A percentile compares a stretch with the other conserved stretches of the same genome.
Conservation (phyloP, 345 rosid genomes). For the Garcia nutans region DNA sequence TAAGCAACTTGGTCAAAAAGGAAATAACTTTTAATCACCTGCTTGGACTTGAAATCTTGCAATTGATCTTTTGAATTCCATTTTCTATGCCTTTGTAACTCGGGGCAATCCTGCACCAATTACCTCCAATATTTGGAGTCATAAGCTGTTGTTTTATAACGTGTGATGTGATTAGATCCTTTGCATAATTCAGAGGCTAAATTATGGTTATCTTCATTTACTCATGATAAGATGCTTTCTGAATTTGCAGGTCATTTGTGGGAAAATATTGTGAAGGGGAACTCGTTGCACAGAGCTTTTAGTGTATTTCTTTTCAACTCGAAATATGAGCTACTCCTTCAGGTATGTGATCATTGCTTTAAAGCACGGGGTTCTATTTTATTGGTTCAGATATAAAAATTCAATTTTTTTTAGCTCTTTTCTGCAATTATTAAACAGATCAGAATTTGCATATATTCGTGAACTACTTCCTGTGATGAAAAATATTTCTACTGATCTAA, state of each 20-base stretch:
- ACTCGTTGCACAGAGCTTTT: slow-evolving; percentile 90
- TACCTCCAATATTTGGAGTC: background rate
- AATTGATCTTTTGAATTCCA: background rate
- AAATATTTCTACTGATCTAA: background rate
- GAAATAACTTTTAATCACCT: background rate
- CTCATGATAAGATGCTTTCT: slow-evolving; percentile 1
- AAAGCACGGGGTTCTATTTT: background rate
- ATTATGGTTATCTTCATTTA: background rate
- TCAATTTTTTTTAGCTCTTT: background rate
- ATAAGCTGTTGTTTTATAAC: background rate
- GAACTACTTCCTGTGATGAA: background rate
- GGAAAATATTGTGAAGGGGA: slow-evolving; percentile 84
- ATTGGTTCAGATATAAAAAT: background rate
- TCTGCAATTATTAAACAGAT: background rate
- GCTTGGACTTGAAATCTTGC: background rate
- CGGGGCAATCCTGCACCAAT: background rate
- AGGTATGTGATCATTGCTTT: slow-evolving; percentile 44
- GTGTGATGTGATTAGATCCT: background rate
- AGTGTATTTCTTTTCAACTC: slow-evolving; percentile 95
- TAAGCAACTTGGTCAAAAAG: background rate
- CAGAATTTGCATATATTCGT: background rate
- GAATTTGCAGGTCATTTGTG: slow-evolving; percentile 78
- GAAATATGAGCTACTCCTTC: slow-evolving; percentile 92
- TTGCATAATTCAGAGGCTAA: background rate
- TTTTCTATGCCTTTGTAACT: background rate